These are phyloP conservation scores for Aphanomyces cochlioides DNA, from an alignment of 352 stramenopile genomes.

Conservation along the genomic window DNA sequence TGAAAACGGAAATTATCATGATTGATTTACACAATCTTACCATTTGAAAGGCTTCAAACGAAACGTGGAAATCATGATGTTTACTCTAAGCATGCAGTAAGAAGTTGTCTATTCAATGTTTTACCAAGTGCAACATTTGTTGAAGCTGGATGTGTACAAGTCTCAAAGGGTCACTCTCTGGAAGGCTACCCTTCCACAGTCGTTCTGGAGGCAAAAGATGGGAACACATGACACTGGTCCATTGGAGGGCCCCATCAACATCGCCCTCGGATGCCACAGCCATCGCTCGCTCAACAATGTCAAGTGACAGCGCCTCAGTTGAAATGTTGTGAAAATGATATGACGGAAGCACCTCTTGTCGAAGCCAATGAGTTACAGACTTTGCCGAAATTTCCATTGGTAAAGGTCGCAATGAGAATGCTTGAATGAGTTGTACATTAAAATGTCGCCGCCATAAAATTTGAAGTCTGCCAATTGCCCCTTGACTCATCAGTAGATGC, in stretches of 20 bases:
- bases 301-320: neutral
- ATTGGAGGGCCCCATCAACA: constrained; percentile 14
- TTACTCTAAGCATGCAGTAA: constrained; percentile 11
- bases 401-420: constrained; percentile 7
- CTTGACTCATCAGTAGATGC: constrained; percentile 12
- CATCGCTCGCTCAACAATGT: constrained; percentile 14
- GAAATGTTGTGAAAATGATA: constrained; percentile 5
- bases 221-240: constrained; percentile 15
- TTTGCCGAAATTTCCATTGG: constrained; percentile 13
- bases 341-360: constrained; percentile 19
- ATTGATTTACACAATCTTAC: neutral
- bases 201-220: constrained; percentile 14
- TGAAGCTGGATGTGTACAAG: constrained; percentile 19
- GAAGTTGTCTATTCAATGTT: neutral
- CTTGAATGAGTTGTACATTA: neutral
- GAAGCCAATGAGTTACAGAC: constrained; percentile 9
- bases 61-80: constrained; percentile 24
- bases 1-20: neutral
- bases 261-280: constrained; percentile 16
- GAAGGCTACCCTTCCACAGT: constrained; percentile 3
- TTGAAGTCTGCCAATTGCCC: constrained; percentile 21
- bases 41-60: constrained; percentile 21
- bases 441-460: constrained; percentile 26
- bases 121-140: constrained; percentile 23
- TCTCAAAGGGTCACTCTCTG: constrained; percentile 2